Conservation (phyloP, 192 early-diverging fungal genomes). For the Coemansia sp. region DNA sequence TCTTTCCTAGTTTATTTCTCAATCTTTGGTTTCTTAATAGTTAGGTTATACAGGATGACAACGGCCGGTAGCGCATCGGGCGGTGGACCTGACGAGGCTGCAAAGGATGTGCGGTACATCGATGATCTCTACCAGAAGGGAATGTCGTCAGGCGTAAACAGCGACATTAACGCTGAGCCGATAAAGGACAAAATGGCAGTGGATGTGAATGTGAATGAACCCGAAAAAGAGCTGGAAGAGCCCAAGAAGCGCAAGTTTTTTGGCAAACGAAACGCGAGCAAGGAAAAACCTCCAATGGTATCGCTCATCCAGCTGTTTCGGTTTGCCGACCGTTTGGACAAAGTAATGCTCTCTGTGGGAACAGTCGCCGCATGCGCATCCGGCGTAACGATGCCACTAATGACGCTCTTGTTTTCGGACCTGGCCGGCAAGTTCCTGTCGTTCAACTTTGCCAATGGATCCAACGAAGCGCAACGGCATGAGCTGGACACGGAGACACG, state of each 20-base stretch:
- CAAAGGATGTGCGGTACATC: not conserved
- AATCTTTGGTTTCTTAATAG: too few species aligned
- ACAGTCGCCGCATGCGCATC: conserved; percentile 34
- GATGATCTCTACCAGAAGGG: not conserved
- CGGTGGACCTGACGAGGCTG: too few species aligned
- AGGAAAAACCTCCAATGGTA: conserved; percentile 54
- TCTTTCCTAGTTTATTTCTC: too few species aligned
- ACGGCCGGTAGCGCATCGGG: too few species aligned
- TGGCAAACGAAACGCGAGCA: not conserved
- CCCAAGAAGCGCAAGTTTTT: conserved; percentile 6
- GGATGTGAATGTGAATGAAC: not conserved
- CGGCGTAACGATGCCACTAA: conserved; percentile 51
- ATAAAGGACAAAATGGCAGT: not conserved
- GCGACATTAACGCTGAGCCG: not conserved
- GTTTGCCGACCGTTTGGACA: conserved; percentile 64
- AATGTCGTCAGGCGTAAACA: not conserved
- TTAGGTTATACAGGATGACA: too few species aligned
- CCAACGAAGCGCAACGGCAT: conserved; percentile 15
- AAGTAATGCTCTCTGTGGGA: conserved; percentile 55
- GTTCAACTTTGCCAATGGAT: conserved; percentile 10
- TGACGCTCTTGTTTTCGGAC: conserved; percentile 52
- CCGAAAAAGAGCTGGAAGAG: conserved; percentile 1
- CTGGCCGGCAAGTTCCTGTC: conserved; percentile 24
- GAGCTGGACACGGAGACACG: conserved; percentile 39
- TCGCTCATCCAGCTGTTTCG: conserved; percentile 64